Percentiles rank a stretch among this genome's conserved stretches.
phyloP scores from a whole-genome alignment of 1,139 yeast genomes.

The Lodderomyces jiufengensis region DNA sequence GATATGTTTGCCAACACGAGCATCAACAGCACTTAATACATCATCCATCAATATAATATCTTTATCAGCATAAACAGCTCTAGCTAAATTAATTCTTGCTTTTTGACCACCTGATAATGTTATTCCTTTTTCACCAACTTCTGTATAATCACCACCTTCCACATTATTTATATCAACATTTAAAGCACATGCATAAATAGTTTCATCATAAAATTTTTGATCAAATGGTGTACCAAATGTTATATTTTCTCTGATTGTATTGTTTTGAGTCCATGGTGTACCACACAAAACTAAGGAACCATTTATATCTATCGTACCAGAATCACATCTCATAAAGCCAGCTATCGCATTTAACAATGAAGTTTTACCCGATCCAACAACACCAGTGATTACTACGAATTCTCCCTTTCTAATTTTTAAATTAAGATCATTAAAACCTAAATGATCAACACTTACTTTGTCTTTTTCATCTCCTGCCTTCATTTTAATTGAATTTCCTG shows the following conservation, averaged over 20 bases:
- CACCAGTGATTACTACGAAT: conserved; percentile 65
- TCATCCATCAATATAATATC: conserved; percentile 78
- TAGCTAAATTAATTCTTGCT: conserved; percentile 79
- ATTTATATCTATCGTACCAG: conserved; percentile 46
- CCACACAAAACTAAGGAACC: conserved; percentile 46
- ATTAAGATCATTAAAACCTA: conserved; percentile 18
- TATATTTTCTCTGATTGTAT: conserved; percentile 74
- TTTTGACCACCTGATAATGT: conserved; percentile 93
- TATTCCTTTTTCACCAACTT: conserved; percentile 91
- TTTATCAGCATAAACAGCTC: conserved; percentile 70
- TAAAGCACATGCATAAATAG: conserved; percentile 64
- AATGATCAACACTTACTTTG: conserved; percentile 4
- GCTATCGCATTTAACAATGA: conserved; percentile 59
- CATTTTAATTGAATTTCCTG: background rate
- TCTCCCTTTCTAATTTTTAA: conserved; percentile 42
- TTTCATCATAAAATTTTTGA: conserved; percentile 49
- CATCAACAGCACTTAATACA: conserved; percentile 88
- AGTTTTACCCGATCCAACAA: conserved; percentile 70
- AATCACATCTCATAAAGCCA: conserved; percentile 53
- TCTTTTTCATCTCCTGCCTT: background rate
- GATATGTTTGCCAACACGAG: conserved; percentile 82
- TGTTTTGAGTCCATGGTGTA: conserved; percentile 83
- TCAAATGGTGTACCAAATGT: conserved; percentile 64
- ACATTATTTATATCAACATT: conserved; percentile 63
- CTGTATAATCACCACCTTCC: conserved; percentile 82